A percentile compares a stretch with the other conserved stretches of the same genome.
phyloP scores from a whole-genome alignment of 768 basidiomycete species.

The Pilatotrama ljubarskyi region DNA sequence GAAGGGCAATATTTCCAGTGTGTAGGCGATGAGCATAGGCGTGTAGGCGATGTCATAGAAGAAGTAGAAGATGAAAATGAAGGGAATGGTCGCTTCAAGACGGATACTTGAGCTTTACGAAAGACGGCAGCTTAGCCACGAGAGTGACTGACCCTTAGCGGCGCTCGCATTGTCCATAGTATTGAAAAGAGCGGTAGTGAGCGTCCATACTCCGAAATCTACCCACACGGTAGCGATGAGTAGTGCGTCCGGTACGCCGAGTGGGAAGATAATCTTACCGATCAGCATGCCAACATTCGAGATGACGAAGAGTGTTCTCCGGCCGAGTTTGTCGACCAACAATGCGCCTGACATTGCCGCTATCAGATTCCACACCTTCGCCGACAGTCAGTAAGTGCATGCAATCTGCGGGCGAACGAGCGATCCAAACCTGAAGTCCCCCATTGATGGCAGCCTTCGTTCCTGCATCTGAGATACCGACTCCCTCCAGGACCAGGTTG shows the following conservation, averaged over 20 bases:
- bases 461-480: slow-evolving; percentile 54
- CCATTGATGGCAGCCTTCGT: slow-evolving; percentile 67
- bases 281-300: slow-evolving; percentile 63
- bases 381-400: background rate
- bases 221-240: background rate
- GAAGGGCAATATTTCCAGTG: slow-evolving; percentile 80
- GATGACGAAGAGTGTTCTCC: slow-evolving; percentile 65
- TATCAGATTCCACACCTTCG: slow-evolving; percentile 62
- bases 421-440: slow-evolving; percentile 47
- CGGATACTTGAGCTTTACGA: background rate
- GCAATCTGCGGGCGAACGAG: background rate
- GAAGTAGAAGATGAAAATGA: slow-evolving; percentile 60
- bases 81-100: slow-evolving; percentile 54
- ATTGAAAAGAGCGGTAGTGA: slow-evolving; percentile 42
- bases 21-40: slow-evolving; percentile 63
- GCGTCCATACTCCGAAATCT: slow-evolving; percentile 62
- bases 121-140: background rate
- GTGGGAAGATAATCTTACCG: slow-evolving; percentile 35
- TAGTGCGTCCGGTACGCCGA: background rate
- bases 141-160: slow-evolving; percentile 31
- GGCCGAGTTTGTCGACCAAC: slow-evolving; percentile 66
- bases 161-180: slow-evolving; percentile 32
- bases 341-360: slow-evolving; percentile 61
- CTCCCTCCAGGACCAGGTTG: slow-evolving; percentile 61
- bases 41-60: slow-evolving; percentile 74